Evolutionary conservation across 768 basidiomycete genomes (phyloP).

Genomic region (Tylopilus intermedius): DNA sequence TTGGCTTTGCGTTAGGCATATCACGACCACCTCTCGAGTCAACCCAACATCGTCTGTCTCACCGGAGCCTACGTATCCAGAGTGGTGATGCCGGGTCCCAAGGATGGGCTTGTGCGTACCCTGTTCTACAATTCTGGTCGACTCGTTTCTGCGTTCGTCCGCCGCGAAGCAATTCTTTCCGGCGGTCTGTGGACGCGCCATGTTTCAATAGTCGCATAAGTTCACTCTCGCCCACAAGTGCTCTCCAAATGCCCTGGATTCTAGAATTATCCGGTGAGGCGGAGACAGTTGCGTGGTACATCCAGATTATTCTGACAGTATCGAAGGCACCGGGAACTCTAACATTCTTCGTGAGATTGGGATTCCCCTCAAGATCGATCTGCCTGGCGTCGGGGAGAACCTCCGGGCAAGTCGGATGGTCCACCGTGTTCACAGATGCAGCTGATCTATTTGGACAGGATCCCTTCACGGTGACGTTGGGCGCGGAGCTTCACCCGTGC

Average conservation of each 20-base stretch:
- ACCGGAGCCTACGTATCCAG: slow-evolving; percentile 19
- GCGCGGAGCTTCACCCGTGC: background rate
- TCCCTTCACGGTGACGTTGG: slow-evolving; percentile 10
- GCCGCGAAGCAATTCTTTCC: slow-evolving; percentile 20
- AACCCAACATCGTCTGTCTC: slow-evolving; percentile 22
- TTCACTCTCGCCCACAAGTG: slow-evolving; percentile 9
- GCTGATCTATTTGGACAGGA: slow-evolving; percentile 1
- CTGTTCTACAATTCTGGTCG: slow-evolving; percentile 17
- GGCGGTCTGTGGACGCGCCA: slow-evolving; percentile 5
- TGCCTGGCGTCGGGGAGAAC: slow-evolving; percentile 29
- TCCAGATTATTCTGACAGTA: background rate
- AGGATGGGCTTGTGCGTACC: slow-evolving; percentile 6
- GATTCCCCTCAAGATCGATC: slow-evolving; percentile 29
- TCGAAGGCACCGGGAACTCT: slow-evolving; percentile 11
- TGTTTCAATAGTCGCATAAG: background rate
- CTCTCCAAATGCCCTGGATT: slow-evolving; percentile 32
- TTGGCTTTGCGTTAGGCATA: background rate
- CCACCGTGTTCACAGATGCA: too few species aligned
- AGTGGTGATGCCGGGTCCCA: slow-evolving; percentile 12
- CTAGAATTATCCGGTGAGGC: slow-evolving; percentile 28
- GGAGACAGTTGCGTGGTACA: too few species aligned
- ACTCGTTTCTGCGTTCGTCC: slow-evolving; percentile 6
- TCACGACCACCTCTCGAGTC: background rate
- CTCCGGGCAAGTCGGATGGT: too few species aligned
- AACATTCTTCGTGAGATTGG: slow-evolving; percentile 7